A percentile compares a stretch with the other conserved stretches of the same genome.
phyloP scores from a whole-genome alignment of 768 basidiomycete genomes.

The Termitomyces sp. region DNA sequence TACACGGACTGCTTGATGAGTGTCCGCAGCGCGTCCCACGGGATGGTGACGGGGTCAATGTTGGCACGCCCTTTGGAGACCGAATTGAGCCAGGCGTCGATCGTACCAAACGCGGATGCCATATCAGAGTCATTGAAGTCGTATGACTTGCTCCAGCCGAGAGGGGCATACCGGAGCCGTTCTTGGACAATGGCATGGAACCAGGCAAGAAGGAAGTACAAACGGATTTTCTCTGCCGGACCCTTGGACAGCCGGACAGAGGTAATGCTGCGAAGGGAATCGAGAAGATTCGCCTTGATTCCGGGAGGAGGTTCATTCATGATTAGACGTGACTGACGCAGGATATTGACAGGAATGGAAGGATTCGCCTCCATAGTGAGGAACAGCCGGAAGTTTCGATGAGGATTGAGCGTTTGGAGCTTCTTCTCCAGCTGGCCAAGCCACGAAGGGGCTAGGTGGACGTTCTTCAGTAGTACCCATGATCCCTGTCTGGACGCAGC shows the following conservation, averaged over 20 bases:
- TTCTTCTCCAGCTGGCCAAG: constrained; percentile 95
- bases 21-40: constrained; percentile 93
- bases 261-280: constrained; percentile 76
- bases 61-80: constrained; percentile 88
- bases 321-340: constrained; percentile 91
- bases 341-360: constrained; percentile 92
- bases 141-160: constrained; percentile 96
- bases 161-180: constrained; percentile 89
- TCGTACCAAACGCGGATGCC: constrained; percentile 86
- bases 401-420: constrained; percentile 84
- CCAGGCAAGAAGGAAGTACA: constrained; percentile 97
- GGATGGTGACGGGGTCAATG: constrained; percentile 86
- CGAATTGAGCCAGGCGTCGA: constrained; percentile 83
- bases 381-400: constrained; percentile 93
- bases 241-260: constrained; percentile 74
- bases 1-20: constrained; percentile 96
- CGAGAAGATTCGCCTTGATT: constrained; percentile 92
- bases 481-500: constrained; percentile 88
- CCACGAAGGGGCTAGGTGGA: constrained; percentile 95
- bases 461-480: constrained; percentile 97
- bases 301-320: constrained; percentile 99
- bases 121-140: constrained; percentile 99
- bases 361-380: constrained; percentile 98
- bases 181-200: constrained; percentile 99
- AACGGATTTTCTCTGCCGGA: constrained; percentile 86